Base-by-base conservation (phyloP, 176 grass and related monocot genomes). In the Avena eriantha region DNA sequence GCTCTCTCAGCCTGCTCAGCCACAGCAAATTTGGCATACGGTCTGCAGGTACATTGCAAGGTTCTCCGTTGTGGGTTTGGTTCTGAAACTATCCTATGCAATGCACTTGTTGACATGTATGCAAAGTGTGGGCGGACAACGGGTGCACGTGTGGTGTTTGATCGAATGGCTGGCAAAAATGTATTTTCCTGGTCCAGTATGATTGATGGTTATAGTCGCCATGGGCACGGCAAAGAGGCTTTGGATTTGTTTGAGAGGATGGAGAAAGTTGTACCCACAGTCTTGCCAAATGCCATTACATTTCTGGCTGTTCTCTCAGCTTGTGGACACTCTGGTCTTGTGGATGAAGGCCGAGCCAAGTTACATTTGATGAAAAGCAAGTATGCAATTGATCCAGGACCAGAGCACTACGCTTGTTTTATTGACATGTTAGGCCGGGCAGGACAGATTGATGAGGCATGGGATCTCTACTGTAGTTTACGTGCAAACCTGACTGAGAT, bases 181-280 rank as follows among this genome's bases (percentile, higher is more conserved):
- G 80, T 90, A 1, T 83, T 95, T 84, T 92, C 88, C n/a, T 92
- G 93, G 90, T 84, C 93, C 26, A 92, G 86, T 21, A 95, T 95
- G 81, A 90, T 95, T 46, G 86, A 86, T 12, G 80, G 69, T 26
- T 86, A 92, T 29, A 79, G 86, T 77, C 74, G 53, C 59, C 80
- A 82, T 75, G 93, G 93, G 8, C 69, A 75, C 36, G 90, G 83
- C 4, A 56, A 48, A 35, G 65, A 86, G 75, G 90, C 90, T 66
- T 48, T 90, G 24, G 77, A 82, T 41, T 84, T 92, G 83, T 95
- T 95, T 48, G 81, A 81, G 56, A 84, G 41, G 61, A 88, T 92
- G 90, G 83, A 90, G 68, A 36, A 87, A 75, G 64, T 60, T 67
- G 77, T 29, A 26, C 47, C 81, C 3, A 24, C 47, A 9, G 75